phyloP scores from a whole-genome alignment of 176 grass and related monocot species.

The Bolboschoenus planiculmis region DNA sequence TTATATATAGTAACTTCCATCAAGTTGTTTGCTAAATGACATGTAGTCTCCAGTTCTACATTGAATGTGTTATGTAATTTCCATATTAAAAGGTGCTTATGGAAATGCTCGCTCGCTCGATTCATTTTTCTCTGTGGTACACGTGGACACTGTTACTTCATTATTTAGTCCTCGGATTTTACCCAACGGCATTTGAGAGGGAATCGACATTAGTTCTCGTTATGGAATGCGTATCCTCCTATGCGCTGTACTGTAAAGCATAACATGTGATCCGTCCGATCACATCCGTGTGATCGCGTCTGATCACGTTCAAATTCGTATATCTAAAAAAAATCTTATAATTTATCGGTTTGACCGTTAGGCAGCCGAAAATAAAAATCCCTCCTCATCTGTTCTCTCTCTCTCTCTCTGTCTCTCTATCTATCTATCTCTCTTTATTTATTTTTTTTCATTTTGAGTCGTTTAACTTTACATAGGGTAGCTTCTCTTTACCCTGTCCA shows the following conservation, averaged over 20 bases:
- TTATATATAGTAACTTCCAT: slow-evolving; percentile 9
- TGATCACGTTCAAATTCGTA: too few species aligned
- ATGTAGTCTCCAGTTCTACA: background rate
- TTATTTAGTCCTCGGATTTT: background rate
- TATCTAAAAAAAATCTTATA: too few species aligned
- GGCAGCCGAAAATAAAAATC: too few species aligned
- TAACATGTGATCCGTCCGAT: too few species aligned
- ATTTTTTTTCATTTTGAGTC: background rate
- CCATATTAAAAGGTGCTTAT: background rate
- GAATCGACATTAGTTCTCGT: background rate
- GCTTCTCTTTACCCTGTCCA: background rate
- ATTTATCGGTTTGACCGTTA: too few species aligned
- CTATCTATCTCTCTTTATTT: background rate
- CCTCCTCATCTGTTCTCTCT: too few species aligned
- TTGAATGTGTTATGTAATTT: background rate
- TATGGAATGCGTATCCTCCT: too few species aligned
- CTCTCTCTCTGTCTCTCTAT: too few species aligned
- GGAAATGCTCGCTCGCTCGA: background rate
- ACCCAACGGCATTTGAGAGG: background rate
- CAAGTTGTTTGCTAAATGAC: background rate
- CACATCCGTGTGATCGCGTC: too few species aligned
- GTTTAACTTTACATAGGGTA: background rate
- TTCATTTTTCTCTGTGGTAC: background rate
- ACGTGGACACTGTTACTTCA: background rate
- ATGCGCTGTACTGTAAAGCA: too few species aligned